Evolutionary conservation across 768 basidiomycete genomes (phyloP).

Genomic region (Chiua virens): DNA sequence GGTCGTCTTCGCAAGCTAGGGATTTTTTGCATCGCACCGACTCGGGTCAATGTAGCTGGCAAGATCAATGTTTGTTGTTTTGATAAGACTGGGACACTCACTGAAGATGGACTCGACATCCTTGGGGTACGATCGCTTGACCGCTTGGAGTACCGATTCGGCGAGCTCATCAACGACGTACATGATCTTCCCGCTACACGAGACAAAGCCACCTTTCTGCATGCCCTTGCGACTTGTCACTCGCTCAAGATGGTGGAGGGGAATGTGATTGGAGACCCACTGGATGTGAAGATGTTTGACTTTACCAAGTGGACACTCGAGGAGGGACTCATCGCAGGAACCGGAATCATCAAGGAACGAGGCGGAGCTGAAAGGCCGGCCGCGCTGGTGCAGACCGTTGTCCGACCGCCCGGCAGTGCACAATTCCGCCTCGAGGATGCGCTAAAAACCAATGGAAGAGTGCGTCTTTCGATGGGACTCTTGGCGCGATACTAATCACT

Average conservation of each 20-base stretch:
- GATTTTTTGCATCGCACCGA: constrained; percentile 96
- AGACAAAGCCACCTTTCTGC: constrained; percentile 81
- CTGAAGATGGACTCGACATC: constrained; percentile 97
- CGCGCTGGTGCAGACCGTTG: constrained; percentile 93
- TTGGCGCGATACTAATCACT: neutral
- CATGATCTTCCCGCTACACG: constrained; percentile 74
- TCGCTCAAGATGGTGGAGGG: constrained; percentile 89
- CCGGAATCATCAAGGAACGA: constrained; percentile 66
- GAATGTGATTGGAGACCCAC: constrained; percentile 88
- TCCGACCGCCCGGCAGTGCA: constrained; percentile 91
- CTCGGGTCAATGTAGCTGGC: constrained; percentile 91
- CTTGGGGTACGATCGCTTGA: constrained; percentile 90
- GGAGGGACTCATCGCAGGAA: constrained; percentile 77
- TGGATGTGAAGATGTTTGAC: constrained; percentile 97
- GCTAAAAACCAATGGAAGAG: constrained; percentile 78
- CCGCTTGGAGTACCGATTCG: constrained; percentile 73
- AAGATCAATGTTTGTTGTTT: constrained; percentile 98
- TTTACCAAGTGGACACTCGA: constrained; percentile 97
- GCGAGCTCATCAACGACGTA: constrained; percentile 85
- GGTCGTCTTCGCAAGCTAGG: constrained; percentile 80
- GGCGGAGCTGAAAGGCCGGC: constrained; percentile 68
- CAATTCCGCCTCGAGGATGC: constrained; percentile 93
- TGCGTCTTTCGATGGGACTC: constrained; percentile 30
- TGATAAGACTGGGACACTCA: constrained; percentile 98
- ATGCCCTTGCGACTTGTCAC: constrained; percentile 96